phyloP scores from a whole-genome alignment of 2,329 filamentous ascomycete genomes.

The Botryotinia narcissicola region DNA sequence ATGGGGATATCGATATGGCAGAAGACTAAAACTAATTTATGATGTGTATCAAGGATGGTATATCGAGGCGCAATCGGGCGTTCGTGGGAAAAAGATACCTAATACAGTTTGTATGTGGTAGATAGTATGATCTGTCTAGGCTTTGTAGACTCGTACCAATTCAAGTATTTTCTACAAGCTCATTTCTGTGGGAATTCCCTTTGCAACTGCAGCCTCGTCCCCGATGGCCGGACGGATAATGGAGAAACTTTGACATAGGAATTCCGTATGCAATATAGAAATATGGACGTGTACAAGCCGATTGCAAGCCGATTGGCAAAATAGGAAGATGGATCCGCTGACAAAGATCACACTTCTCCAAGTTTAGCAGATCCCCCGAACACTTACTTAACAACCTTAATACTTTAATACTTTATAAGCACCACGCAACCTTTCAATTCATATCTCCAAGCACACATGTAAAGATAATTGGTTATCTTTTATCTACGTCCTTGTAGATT shows the following conservation, averaged over 20 bases:
- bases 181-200: not conserved
- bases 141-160: not conserved
- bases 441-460: slow-evolving; percentile 9
- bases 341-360: slow-evolving; percentile 6
- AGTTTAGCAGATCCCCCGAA: not conserved
- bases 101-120: slow-evolving; percentile 11
- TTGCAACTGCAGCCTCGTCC: not conserved
- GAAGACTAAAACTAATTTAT: slow-evolving; percentile 14
- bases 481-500: slow-evolving; percentile 6
- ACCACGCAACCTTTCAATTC: not conserved
- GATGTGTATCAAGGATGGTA: not conserved
- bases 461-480: slow-evolving; percentile 5
- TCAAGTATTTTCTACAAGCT: slow-evolving; percentile 11
- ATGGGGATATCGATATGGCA: slow-evolving; percentile 18
- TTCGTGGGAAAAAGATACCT: slow-evolving; percentile 16
- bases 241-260: not conserved
- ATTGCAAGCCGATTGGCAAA: not conserved
- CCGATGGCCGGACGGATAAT: not conserved
- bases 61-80: slow-evolving; percentile 17
- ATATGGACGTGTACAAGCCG: not conserved
- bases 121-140: not conserved
- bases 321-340: slow-evolving; percentile 5
- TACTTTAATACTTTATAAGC: not conserved
- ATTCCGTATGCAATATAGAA: not conserved
- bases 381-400: not conserved